These are phyloP conservation scores for Kalmanozyma brasiliensis DNA, from an alignment of 1,284 basidiomycete genomes.

Conservation along the genomic window DNA sequence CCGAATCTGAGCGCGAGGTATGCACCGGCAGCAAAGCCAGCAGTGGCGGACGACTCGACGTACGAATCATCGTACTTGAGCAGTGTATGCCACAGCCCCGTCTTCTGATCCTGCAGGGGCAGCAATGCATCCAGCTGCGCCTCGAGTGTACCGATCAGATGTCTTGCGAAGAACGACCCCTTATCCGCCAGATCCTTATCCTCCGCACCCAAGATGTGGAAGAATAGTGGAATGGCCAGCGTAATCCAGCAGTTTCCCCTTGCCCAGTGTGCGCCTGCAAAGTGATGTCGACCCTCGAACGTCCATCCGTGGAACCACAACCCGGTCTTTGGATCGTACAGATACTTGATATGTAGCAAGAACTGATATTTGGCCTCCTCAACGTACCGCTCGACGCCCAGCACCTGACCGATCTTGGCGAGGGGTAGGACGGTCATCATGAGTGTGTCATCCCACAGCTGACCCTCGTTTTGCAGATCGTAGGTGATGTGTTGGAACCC, in stretches of 20 bases:
- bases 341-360: conserved; percentile 73
- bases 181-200: conserved; percentile 13
- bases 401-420: conserved; percentile 75
- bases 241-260: conserved; percentile 78
- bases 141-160: conserved; percentile 71
- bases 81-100: conserved; percentile 76
- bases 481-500: conserved; percentile 77
- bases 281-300: conserved; percentile 73
- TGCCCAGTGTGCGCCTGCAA: conserved; percentile 74
- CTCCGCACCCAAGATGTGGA: conserved; percentile 69
- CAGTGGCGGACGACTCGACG: conserved; percentile 74
- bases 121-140: conserved; percentile 74
- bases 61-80: conserved; percentile 74
- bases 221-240: conserved; percentile 75
- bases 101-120: conserved; percentile 71
- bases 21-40: conserved; percentile 76
- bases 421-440: conserved; percentile 76
- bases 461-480: conserved; percentile 72
- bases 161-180: conserved; percentile 58
- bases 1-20: conserved; percentile 73
- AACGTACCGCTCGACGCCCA: conserved; percentile 73
- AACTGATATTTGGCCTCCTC: conserved; percentile 76
- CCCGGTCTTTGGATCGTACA: conserved; percentile 72
- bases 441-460: conserved; percentile 77
- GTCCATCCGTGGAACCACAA: conserved; percentile 74